Base-by-base conservation (phyloP, 345 rosid species). In the Physaria fendleri region DNA sequence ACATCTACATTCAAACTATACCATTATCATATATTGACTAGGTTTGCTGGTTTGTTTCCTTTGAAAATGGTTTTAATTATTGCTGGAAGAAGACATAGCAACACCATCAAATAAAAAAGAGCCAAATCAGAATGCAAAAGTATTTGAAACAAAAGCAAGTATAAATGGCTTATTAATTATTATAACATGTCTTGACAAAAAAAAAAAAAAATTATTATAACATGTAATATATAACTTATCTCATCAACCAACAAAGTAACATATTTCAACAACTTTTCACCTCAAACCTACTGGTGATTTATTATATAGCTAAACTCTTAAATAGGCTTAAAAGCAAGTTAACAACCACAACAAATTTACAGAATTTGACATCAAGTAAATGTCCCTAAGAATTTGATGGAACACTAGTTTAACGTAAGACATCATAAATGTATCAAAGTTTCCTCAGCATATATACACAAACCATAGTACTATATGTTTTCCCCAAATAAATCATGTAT, bases 181-280 rank as follows among this genome's bases (percentile, higher is more conserved):
- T n/a, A n/a, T n/a, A n/a, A n/a, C n/a, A n/a, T n/a, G n/a, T n/a
- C n/a, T n/a, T n/a, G n/a, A n/a, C n/a, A n/a, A n/a, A n/a, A n/a
- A n/a, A n/a, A n/a, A n/a, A n/a, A n/a, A n/a, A n/a, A n/a, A n/a
- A n/a, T n/a, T n/a, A n/a, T n/a, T n/a, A n/a, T n/a, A n/a, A n/a
- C 29, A 21, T 7, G 8, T 21, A 21, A 8, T 20, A 13, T 12
- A 3, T 13, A 20, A 13, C n/a, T n/a, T n/a, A n/a, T n/a, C n/a
- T 21, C 16, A 21, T n/a, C 15, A 21, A 14, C 11, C 34, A 4
- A 16, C 56, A 28, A 37, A 17, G 2, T 2, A 48, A 25, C 17
- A 48, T 4, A 62, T 40, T 14, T 44, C 55, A 65, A 65, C 70
- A 45, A 55, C 55, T 45, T 65, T 35, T 27, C 32, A 65, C 56